phyloP scores from a whole-genome alignment of 164 flowering plant genomes.

The Magnolia sinica region DNA sequence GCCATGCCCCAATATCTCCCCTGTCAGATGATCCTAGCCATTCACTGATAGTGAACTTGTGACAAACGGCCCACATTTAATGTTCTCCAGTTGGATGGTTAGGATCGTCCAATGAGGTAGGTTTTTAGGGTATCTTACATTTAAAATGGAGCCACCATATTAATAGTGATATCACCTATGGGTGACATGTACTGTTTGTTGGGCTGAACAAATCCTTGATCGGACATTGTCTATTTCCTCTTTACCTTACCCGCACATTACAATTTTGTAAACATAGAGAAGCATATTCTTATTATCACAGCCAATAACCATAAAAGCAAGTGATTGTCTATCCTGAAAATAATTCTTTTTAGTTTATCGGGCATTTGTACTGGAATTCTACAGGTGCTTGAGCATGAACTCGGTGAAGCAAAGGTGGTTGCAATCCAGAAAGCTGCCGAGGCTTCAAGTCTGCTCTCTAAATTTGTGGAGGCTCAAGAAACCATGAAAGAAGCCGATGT shows the following conservation, averaged over 20 bases:
- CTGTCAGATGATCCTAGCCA: not conserved
- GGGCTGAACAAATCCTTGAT: too few species aligned
- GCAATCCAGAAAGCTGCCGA: conserved; percentile 67
- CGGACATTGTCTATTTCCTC: too few species aligned
- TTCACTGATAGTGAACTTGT: not conserved
- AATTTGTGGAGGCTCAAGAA: conserved; percentile 79
- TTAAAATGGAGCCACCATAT: too few species aligned
- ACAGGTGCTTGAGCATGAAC: conserved; percentile 62
- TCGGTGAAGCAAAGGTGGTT: conserved; percentile 50
- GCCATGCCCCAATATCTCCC: not conserved
- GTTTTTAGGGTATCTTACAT: too few species aligned
- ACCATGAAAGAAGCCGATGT: conserved; percentile 78
- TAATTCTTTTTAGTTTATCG: not conserved
- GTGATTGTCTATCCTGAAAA: not conserved
- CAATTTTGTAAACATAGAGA: too few species aligned
- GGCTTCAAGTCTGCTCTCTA: conserved; percentile 56
- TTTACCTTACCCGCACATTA: too few species aligned
- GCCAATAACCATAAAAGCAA: not conserved
- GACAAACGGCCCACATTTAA: not conserved
- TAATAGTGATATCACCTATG: not conserved
- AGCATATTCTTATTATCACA: too few species aligned
- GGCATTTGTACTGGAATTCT: not conserved
- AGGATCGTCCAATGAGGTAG: not conserved
- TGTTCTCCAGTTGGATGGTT: not conserved
- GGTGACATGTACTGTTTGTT: not conserved